Base-by-base conservation (phyloP, 2,329 filamentous ascomycete species). In the Epicoccum sorghinum region DNA sequence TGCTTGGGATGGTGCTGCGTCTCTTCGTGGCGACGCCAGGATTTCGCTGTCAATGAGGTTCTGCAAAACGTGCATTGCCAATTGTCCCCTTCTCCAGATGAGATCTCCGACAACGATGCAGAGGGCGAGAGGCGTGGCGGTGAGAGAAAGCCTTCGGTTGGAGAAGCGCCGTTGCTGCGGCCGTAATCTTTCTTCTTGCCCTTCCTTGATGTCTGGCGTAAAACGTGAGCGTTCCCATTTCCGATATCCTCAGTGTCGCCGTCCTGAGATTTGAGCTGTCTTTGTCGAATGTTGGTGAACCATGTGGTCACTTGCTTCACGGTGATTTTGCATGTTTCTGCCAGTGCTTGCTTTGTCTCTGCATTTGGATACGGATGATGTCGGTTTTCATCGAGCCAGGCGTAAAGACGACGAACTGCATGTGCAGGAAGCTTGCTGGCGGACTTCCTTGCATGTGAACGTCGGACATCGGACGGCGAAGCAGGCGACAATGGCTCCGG, bases 151-250 rank as follows among this genome's bases (percentile, higher is more conserved):
- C 53, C 43, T n/a, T 57, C 44, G 18, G 52, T 45, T 13, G 61
- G 59, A 22, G 55, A 52, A 2, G 45, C 39, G 13, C 52, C 55
- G 23, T 58, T 62, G 46, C 51, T 59, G 14, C 61, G 64, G 6
- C 70, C 55, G 44, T 73, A 74, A 39, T 69, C 62, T 46, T 74
- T 74, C 65, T 74, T 74, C 60, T 73, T 74, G n/a, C 71, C 71
- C 33, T 69, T 59, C 37, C 71, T 61, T 1, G 67, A 67, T 24
- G 38, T 3, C 32, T 53, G 67, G 1, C 13, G 14, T 27, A 36
- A 12, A 3, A 18, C 33, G 4, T 55, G 52, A 25, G 4, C 14
- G 5, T 38, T 25, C 4, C 13, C 29, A 32, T 32, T 37, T 7
- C 46, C 37, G 10, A 14, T 1, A 10, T 12, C 14, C 9, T 18